These are phyloP conservation scores for Trichosporon faecale DNA, from an alignment of 1,284 basidiomycete species.

Conservation along the genomic window DNA sequence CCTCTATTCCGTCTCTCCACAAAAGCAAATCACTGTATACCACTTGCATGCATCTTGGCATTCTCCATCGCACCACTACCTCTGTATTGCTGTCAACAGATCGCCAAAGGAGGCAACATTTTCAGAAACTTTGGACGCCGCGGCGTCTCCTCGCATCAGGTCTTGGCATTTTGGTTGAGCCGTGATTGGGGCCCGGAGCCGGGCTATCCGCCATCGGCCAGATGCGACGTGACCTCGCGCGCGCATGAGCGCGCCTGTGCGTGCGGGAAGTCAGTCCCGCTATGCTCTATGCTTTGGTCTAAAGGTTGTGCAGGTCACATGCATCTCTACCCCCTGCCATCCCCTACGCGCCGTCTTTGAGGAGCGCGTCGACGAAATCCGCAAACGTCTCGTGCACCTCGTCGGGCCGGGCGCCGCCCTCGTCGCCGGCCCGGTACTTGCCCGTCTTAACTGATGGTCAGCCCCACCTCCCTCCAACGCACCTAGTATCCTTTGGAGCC, in stretches of 20 bases:
- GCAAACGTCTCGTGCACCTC: conserved; percentile 59
- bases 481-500: conserved; percentile 66
- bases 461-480: conserved; percentile 20
- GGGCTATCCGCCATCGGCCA: neutral
- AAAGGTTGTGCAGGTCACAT: neutral
- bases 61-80: neutral
- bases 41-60: conserved; percentile 9
- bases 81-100: neutral
- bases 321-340: neutral
- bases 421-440: conserved; percentile 38
- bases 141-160: neutral
- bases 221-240: neutral
- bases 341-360: conserved; percentile 12
- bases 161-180: conserved; percentile 8
- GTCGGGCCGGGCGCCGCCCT: conserved; percentile 50
- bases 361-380: conserved; percentile 57
- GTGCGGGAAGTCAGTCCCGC: neutral
- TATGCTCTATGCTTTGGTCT: no score
- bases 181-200: conserved; percentile 1
- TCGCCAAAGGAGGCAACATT: neutral
- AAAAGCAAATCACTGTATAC: conserved; percentile 6
- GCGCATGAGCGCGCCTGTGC: neutral
- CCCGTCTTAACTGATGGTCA: conserved; percentile 37
- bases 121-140: neutral
- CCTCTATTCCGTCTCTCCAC: neutral